phyloP scores from a whole-genome alignment of 306 rosid species.

The Glycine tomentella region DNA sequence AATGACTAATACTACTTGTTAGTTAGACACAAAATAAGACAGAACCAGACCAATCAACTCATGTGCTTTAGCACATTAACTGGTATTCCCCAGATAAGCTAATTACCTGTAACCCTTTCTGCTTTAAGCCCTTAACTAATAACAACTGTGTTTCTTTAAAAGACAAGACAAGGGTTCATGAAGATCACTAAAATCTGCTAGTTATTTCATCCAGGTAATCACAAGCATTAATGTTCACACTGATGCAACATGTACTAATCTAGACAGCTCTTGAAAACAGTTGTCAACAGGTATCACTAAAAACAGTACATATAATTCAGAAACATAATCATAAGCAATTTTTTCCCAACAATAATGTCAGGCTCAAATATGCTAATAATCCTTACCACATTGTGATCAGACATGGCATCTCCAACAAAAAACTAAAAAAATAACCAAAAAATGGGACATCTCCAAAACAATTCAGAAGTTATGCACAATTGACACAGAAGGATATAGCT shows the following conservation, averaged over 20 bases:
- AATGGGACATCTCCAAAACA: no score
- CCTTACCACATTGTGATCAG: no score
- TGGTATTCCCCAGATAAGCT: neutral
- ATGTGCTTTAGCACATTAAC: constrained; percentile 13
- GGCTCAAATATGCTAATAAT: neutral
- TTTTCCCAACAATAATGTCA: neutral
- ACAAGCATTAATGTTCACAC: neutral
- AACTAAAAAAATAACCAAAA: no score
- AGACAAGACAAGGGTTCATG: neutral
- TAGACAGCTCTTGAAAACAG: constrained; percentile 9
- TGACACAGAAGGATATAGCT: neutral
- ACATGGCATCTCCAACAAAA: no score
- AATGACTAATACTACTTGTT: neutral
- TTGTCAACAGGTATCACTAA: constrained; percentile 5
- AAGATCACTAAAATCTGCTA: constrained; percentile 4
- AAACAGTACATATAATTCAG: neutral
- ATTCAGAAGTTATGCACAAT: no score
- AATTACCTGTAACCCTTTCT: neutral
- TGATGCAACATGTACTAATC: constrained; percentile 10
- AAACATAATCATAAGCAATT: neutral
- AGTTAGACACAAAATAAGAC: constrained; percentile 13
- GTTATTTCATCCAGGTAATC: neutral
- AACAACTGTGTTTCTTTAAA: constrained; percentile 11
- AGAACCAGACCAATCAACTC: constrained; percentile 21
- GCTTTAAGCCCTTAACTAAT: constrained; percentile 5